Evolutionary conservation across 352 stramenopile species (phyloP), one percentile per base, ranked within the genome.

Genomic region (Globisporangium ultimum): DNA sequence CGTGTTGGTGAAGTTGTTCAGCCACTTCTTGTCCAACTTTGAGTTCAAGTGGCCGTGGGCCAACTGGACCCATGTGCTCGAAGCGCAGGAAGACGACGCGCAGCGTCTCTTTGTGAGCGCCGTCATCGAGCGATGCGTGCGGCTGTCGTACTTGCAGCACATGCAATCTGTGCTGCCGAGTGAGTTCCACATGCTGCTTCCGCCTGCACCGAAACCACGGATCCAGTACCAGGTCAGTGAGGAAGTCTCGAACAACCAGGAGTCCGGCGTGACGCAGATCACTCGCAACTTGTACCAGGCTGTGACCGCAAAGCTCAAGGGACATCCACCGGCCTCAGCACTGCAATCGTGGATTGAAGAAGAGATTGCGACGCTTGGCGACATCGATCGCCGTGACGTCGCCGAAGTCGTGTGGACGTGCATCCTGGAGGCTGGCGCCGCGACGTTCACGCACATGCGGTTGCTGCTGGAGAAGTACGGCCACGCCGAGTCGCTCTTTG

Each of bases 41-140:
- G 86, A 95, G 58, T 95, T 79, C 62, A 95, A 95, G 62, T 95
- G 86, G 86, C 71, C 76, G 6, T 95, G 84, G 84, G 65, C 75
- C 0, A 80, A 80, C 22, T 95, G 86, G 86, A 66, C 77, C 1
- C 79, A 93, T 48, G 81, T 95, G 15, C 62, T 93, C 21, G 84
- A 92, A 54, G 84, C 84, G 0, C 71, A 74, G 17, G 84, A 92
- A 28, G 86, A 95, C 53, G 84, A 93, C 50, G 67, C 80, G 18
- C 86, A 95, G 67, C 84, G 86, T 5, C 67, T 95, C 2, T 95
- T 93, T 60, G 82, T 95, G 13, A 91, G 83, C 48, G 75, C 81
- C 17, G 86, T 95, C 15, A 88, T 93, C 22, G 86, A 95, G 51
- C 82, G 83, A 17, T 93, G 84, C 56, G 86, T 95, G 34, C 84